phyloP scores from a whole-genome alignment of 2,329 filamentous ascomycete species.

The Fusarium sp. region DNA sequence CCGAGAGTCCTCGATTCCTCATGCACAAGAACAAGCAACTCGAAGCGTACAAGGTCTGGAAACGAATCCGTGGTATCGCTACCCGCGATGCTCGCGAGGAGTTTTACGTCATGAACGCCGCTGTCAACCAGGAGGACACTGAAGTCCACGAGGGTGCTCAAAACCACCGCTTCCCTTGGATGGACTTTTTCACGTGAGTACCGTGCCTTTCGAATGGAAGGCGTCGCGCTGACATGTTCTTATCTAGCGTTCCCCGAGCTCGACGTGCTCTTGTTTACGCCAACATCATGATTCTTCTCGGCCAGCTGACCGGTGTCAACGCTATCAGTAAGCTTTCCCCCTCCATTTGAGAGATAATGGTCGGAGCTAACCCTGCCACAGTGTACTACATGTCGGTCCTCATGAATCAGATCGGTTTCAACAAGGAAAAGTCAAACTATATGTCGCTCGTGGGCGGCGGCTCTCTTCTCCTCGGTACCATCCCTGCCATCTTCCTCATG shows the following conservation, averaged over 20 bases:
- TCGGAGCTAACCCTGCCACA: not conserved
- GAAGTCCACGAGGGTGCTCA: slow-evolving; percentile 65
- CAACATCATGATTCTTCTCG: slow-evolving; percentile 79
- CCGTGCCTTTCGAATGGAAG: not conserved
- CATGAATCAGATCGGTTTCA: slow-evolving; percentile 79
- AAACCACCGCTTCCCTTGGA: slow-evolving; percentile 75
- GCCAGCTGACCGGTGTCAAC: slow-evolving; percentile 80
- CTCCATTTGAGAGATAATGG: accelerated
- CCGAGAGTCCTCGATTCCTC: slow-evolving; percentile 78
- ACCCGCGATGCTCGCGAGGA: slow-evolving; percentile 74
- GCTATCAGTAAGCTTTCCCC: slow-evolving; percentile 61
- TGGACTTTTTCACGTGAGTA: slow-evolving; percentile 78
- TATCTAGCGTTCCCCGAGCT: slow-evolving; percentile 69
- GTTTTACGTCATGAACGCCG: slow-evolving; percentile 80
- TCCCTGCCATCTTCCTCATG: slow-evolving; percentile 80
- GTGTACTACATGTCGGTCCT: slow-evolving; percentile 81
- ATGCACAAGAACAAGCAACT: slow-evolving; percentile 73
- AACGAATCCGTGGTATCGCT: slow-evolving; percentile 76
- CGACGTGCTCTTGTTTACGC: slow-evolving; percentile 77
- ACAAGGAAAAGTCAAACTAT: slow-evolving; percentile 74
- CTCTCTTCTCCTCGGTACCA: slow-evolving; percentile 76
- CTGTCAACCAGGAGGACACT: slow-evolving; percentile 71
- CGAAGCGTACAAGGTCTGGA: slow-evolving; percentile 76
- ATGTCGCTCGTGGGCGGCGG: slow-evolving; percentile 83
- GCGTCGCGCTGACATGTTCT: not conserved